Evolutionary conservation across 208 protist genomes (phyloP), one percentile per base, ranked within the genome.

Genomic region (Trypanosomatidae sp.): DNA sequence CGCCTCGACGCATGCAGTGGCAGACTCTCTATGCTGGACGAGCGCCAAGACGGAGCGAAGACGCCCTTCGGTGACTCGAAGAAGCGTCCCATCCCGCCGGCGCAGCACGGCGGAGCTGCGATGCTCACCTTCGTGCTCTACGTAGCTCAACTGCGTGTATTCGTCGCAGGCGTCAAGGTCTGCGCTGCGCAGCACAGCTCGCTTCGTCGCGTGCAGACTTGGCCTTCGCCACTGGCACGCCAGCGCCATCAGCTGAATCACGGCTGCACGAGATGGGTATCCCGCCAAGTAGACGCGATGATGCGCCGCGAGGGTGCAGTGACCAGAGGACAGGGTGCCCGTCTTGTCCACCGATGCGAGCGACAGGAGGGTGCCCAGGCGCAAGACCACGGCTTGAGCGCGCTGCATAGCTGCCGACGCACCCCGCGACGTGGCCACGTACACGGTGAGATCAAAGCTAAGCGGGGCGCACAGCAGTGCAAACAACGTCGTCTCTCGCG

Each of bases 251-350:
- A 91, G 73, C 58, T 90, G 83, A 33, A 94, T 77, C 30, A 92
- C 65, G 39, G 36, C 81, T 22, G 83, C 69, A 30, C 74, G 83
- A 0, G 75, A 71, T 53, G 83, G 72, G 70, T 87, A 83, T 12
- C 73, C 71, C 19, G 69, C 56, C 13, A 69, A 73, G 66, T 85
- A 89, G 47, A 74, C 71, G 62, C 77, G 77, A 58, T 75, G 87
- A 28, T 77, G 33, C 55, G 82, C 69, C 46, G 82, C 73, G 30
- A 97, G 73, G 39, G 79, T 83, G 69, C 94, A 86, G 73, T 92
- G 81, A 69, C 98, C 97, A 28, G 91, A 76, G 25, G 95, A 98
- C 44, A 98, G 77, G 9, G 97, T 98, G 36, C 95, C 97, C 2
- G 94, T 98, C 78, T 98, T 98, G 80, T 98, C 97, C 36, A 88